Base-by-base conservation (phyloP, 192 early-diverging fungal genomes). In the Anaeromyces robustus region DNA sequence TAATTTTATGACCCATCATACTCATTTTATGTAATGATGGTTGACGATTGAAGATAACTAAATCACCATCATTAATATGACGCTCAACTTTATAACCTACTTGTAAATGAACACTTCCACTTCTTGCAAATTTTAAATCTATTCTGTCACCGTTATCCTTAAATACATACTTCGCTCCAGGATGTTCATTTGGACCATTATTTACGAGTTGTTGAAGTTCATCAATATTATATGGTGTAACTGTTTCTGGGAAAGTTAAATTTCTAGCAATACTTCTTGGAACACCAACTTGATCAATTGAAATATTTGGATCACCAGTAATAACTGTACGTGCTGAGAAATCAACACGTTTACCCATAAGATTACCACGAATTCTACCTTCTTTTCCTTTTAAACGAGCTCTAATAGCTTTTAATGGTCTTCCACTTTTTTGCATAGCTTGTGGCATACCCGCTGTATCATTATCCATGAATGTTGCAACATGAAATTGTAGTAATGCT, bases 301-400 rank as follows among this genome's bases (percentile, higher is more conserved):
- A 93, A 59, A 99, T 87, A 84, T 97, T 97, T 29, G 97, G 96
- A 84, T 99, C 97, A 80, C 97, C 97, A 12, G 97, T 99, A 86
- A 99, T 98, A 77, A 99, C 97, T 7, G 96, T 99, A 87, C 97
- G 94, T 0, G 98, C 97, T 30, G 96, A 97, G 86, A 98, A 99
- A 86, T 98, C 98, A 3, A 99, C 97, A 87, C 98, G 95, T 86
- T 99, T 99, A 79, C 98, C 98, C 98, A 99, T 99, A 87, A 99
- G 87, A 86, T 99, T 99, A 79, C 96, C 96, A 87, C 98, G 95
- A 80, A 99, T 87, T 84, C 98, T 94, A 78, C 96, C 98, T 86
- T 99, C 98, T 86, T 99, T 99, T 79, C 98, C 98, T 92, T 99
- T 99, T 78, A 99, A 89, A 82, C 98, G 90, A 22, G 94, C 94